Percentiles rank a stretch among this genome's conserved stretches.
Conservation (phyloP, 192 early-diverging fungal genomes). For the Coemansia sp. region DNA sequence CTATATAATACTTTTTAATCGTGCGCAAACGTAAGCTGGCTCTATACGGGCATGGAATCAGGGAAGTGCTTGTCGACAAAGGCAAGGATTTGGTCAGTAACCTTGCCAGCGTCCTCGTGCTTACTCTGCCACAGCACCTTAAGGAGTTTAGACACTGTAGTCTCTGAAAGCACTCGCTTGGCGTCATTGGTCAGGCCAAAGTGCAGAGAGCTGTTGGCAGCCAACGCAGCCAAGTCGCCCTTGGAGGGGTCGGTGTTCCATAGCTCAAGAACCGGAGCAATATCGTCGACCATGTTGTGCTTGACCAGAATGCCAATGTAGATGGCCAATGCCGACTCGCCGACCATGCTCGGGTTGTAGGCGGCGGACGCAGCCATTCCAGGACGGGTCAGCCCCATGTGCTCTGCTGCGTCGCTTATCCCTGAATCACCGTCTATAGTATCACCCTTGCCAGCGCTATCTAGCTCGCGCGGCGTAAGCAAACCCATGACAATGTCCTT, state of each 20-base stretch:
- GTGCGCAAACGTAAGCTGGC: not conserved
- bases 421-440: not conserved
- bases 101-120: slow-evolving; percentile 13
- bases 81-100: slow-evolving; percentile 20
- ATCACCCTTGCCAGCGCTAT: not conserved
- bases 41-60: slow-evolving; percentile 38
- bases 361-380: not conserved
- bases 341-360: slow-evolving; percentile 22
- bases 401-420: not conserved
- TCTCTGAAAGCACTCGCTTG: slow-evolving; percentile 23
- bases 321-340: slow-evolving; percentile 32
- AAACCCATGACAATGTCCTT: slow-evolving; percentile 30
- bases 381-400: not conserved
- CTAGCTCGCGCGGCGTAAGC: slow-evolving; percentile 13
- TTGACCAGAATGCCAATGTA: slow-evolving; percentile 45
- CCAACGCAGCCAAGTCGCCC: not conserved
- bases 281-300: slow-evolving; percentile 23
- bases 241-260: slow-evolving; percentile 13
- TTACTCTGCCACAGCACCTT: slow-evolving; percentile 20
- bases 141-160: slow-evolving; percentile 23
- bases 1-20: not conserved
- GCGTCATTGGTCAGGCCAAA: not conserved
- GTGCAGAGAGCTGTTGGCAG: not conserved
- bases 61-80: slow-evolving; percentile 46
- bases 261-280: slow-evolving; percentile 24